Evolutionary conservation across 202 grass and related monocot genomes (phyloP).

Genomic region (Setaria italica): DNA sequence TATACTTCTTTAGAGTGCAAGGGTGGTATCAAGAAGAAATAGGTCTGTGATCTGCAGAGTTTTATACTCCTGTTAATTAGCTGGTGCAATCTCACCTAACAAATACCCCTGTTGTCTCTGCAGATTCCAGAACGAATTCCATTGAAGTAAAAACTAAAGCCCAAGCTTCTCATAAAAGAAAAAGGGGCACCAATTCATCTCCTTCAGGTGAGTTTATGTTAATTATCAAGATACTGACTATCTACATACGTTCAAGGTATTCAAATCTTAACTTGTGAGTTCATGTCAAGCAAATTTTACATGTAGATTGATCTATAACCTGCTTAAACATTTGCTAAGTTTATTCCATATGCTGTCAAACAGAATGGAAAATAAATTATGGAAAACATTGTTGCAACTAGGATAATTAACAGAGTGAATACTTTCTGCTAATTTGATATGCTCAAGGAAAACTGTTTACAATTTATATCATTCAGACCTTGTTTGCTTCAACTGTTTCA

Average conservation of each 20-base stretch:
- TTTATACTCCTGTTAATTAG: slow-evolving; percentile 25
- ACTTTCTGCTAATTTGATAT: slow-evolving; percentile 17
- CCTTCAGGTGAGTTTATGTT: slow-evolving; percentile 52
- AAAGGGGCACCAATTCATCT: slow-evolving; percentile 57
- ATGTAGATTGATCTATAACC: neutral
- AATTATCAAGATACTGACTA: slow-evolving; percentile 24
- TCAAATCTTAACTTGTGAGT: slow-evolving; percentile 13
- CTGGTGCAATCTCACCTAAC: slow-evolving; percentile 6
- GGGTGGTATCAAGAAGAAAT: slow-evolving; percentile 60
- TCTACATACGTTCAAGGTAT: slow-evolving; percentile 16
- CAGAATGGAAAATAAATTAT: slow-evolving; percentile 3
- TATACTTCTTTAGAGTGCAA: slow-evolving; percentile 75
- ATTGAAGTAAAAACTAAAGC: slow-evolving; percentile 55
- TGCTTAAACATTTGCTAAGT: slow-evolving; percentile 6
- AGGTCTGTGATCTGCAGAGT: slow-evolving; percentile 53
- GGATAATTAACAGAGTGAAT: slow-evolving; percentile 8
- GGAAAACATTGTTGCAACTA: slow-evolving; percentile 9
- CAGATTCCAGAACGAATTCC: slow-evolving; percentile 43
- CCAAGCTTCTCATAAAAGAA: slow-evolving; percentile 65
- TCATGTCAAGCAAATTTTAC: neutral
- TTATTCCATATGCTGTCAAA: neutral
- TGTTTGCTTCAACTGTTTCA: slow-evolving; percentile 43
- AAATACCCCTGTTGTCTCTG: slow-evolving; percentile 26
- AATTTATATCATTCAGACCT: slow-evolving; percentile 38
- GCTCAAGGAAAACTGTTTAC: slow-evolving; percentile 1